Base-by-base conservation (phyloP, 441 rosid species). In the Populus hybrid region DNA sequence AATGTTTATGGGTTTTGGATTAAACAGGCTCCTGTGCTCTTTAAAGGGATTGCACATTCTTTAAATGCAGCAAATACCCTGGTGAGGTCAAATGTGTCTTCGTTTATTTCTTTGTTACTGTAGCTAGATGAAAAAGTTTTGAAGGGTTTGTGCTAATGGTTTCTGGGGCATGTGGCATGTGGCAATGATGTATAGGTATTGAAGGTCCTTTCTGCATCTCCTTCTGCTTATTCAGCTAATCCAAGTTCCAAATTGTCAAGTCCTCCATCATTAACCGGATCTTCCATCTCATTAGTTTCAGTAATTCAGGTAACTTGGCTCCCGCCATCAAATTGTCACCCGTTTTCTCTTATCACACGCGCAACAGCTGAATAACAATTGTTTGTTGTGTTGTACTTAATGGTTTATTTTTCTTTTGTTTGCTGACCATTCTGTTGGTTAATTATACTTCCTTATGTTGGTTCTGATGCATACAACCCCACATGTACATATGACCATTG, bases 121-220 rank as follows among this genome's bases (percentile, higher is more conserved):
- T 80, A 16, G 69, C 23, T 35, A 23, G 71, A 28, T 74, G 21
- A 76, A 67, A 68, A 14, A 16, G 10, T 68, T 8, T n/a, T 67
- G 6, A 26, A 10, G 71, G 20, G 46, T 30, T 4, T 11, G 3
- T 28, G 40, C n/a, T 26, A 68, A 14, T 18, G 46, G 57, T 46
- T 46, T 64, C 12, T 74, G 36, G 72, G 35, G 71, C 34, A 6
- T 80, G 36, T 65, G 50, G 23, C 73, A 21, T 75, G 26, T 26
- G 26, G 26, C 26, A 26, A 26, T 26, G 61, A n/a, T 81, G 46
- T 73, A 16, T 81, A 92, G 97, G 94, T 88, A 67, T 79, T 87
- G 83, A 90, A 91, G 85, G 96, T 91, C 65, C 95, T 92, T n/a
- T 89, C 96, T 10, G 94, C 97, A 23, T 92, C 97, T 76, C 88